These are phyloP conservation scores for Pseudocercospora eumusae DNA, from an alignment of 2,329 filamentous ascomycete species.

Conservation along the genomic window DNA sequence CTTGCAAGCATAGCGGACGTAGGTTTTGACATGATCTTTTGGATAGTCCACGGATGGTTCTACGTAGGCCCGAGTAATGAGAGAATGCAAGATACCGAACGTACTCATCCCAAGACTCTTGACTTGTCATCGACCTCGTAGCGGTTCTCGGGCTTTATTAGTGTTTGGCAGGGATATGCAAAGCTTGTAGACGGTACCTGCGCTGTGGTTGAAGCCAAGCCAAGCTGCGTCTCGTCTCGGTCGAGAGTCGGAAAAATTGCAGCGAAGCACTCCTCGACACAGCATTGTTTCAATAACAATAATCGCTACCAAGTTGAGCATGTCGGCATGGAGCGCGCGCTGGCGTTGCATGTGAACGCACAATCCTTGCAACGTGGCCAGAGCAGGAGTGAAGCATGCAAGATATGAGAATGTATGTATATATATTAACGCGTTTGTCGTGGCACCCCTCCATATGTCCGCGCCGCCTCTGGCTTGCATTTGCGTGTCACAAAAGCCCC, in stretches of 20 bases:
- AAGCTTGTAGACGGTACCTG: neutral
- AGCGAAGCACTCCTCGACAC: neutral
- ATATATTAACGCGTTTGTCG: neutral
- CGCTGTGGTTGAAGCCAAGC: neutral
- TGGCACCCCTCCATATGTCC: constrained; percentile 1
- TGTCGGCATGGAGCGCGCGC: no score
- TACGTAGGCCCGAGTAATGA: constrained; percentile 8
- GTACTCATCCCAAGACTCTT: no score
- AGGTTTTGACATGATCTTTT: constrained; percentile 2
- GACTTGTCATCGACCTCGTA: neutral
- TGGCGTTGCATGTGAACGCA: neutral
- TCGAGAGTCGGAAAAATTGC: no score
- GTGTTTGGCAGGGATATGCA: neutral
- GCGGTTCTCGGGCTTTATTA: neutral
- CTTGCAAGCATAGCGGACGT: constrained; percentile 6
- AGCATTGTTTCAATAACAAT: constrained; percentile 2
- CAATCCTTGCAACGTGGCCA: neutral
- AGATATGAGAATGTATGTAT: no score
- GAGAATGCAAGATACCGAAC: neutral
- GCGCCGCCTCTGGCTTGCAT: neutral
- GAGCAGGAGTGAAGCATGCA: neutral
- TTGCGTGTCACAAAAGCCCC: neutral
- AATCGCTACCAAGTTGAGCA: neutral
- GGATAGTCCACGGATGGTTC: constrained; percentile 1
- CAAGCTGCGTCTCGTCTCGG: neutral